These are phyloP conservation scores for Coccomyxa subellipsoidea DNA, from an alignment of 163 green algal species.

Conservation along the genomic window DNA sequence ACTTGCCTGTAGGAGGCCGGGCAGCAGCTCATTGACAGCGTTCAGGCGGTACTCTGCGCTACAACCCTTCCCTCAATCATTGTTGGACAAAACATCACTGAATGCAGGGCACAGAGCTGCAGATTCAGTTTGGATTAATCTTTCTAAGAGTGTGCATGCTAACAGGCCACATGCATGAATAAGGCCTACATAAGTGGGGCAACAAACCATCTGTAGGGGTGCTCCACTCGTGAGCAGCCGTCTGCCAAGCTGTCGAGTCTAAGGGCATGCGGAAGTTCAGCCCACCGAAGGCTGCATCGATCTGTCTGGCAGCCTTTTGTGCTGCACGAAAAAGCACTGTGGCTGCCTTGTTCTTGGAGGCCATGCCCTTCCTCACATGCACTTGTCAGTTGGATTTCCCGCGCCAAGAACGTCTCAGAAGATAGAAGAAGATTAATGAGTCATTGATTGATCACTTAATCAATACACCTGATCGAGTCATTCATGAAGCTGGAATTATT, in stretches of 20 bases:
- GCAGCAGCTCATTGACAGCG: background rate
- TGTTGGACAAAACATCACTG: background rate
- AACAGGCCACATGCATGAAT: background rate
- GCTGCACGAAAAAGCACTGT: background rate
- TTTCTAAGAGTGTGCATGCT: background rate
- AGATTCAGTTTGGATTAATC: background rate
- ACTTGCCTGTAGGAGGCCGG: background rate
- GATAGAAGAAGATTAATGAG: too few species aligned
- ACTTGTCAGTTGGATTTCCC: too few species aligned
- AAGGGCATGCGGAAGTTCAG: background rate
- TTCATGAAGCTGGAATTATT: too few species aligned
- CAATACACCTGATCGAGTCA: too few species aligned
- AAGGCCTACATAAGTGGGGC: background rate
- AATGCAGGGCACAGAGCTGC: background rate
- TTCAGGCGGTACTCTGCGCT: background rate
- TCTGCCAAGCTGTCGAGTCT: background rate
- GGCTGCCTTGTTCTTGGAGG: background rate
- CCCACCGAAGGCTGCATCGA: background rate
- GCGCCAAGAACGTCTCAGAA: too few species aligned
- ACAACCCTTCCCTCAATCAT: background rate
- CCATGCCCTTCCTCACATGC: background rate
- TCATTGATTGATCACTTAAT: too few species aligned
- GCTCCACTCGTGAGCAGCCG: conserved; percentile 2
- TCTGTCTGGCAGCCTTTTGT: background rate
- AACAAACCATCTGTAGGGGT: background rate